A percentile compares a stretch with the other conserved stretches of the same genome.
These are phyloP conservation scores for Fusarium denticulatum DNA, from an alignment of 2,329 filamentous ascomycete genomes.

Conservation along the genomic window DNA sequence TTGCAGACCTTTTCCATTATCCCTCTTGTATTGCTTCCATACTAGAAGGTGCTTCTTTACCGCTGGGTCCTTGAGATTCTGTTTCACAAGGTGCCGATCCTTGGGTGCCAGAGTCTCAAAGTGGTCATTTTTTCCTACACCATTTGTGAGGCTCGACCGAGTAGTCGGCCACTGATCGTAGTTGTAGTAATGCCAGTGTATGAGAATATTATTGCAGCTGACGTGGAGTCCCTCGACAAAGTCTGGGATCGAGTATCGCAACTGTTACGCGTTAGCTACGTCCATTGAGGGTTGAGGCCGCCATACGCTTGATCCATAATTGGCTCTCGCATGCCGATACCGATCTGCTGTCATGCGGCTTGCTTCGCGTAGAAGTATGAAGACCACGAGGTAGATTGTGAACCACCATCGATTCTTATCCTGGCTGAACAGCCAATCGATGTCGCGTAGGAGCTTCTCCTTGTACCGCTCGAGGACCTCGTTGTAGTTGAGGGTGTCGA, in stretches of 20 bases:
- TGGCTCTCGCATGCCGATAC: constrained; percentile 54
- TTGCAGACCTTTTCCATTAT: constrained; percentile 37
- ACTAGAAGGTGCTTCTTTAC: constrained; percentile 39
- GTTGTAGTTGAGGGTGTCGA: constrained; percentile 54
- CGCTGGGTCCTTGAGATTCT: constrained; percentile 40
- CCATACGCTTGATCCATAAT: constrained; percentile 43
- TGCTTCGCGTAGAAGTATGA: constrained; percentile 56
- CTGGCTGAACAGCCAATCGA: constrained; percentile 50
- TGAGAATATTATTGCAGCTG: constrained; percentile 57
- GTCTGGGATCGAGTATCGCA: constrained; percentile 51
- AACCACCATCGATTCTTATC: constrained; percentile 47
- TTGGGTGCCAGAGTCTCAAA: constrained; percentile 45
- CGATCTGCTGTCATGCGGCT: constrained; percentile 54
- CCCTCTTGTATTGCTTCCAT: constrained; percentile 39
- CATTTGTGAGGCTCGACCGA: constrained; percentile 32
- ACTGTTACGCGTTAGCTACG: constrained; percentile 31
- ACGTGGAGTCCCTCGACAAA: constrained; percentile 58
- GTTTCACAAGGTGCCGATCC: constrained; percentile 48
- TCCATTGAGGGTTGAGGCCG: background rate
- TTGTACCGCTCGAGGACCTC: constrained; percentile 49
- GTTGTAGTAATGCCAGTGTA: constrained; percentile 63
- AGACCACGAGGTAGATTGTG: constrained; percentile 52
- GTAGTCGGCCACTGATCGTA: constrained; percentile 43
- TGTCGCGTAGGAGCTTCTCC: constrained; percentile 47
- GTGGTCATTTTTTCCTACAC: constrained; percentile 31